Base-by-base conservation (phyloP, 2,329 filamentous ascomycete species). In the Onygena corvina region DNA sequence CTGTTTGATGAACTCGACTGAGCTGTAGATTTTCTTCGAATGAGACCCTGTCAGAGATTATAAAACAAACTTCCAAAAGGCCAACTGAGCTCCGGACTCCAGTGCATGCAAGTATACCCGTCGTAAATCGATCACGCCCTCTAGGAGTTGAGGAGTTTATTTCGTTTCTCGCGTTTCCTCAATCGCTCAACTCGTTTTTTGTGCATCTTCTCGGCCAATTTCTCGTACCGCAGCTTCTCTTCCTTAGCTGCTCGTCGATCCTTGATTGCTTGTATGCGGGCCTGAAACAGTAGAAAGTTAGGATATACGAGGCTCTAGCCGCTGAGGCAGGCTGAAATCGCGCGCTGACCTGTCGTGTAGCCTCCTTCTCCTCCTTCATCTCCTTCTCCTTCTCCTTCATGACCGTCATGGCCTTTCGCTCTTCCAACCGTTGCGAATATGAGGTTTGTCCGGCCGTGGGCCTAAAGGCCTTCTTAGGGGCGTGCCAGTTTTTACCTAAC, bases 161-260 rank as follows among this genome's bases (percentile, higher is more conserved):
- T 98, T 64, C 92, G 81, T 81, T 96, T 96, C 75, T 98, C 92
- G 68, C 87, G 85, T 63, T 89, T 79, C 81, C 88, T 94, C 67
- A 94, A 69, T 59, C 92, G 79, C 70, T 98, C 92, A 9, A 96
- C 83, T 53, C 89, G 77, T 76, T 94, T 96, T 69, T 79, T 81
- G 72, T 96, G 90, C 92, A 98, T 96, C 73, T 92, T 96, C 71
- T 88, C 86, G 16, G 88, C 90, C 79, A 98, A 79, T 73, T 89
- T 86, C 67, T 88, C 86, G 64, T 90, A 96, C 58, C 90, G 76
- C 61, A 89, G 87, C 68, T 84, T 88, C 73, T 96, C 92, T 60
- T 87, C 89, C 76, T 95, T 96, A 47, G 83, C 85, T 16, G 80
- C 83, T 58, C 86, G 79, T 68, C 84, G 89, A 56, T 94, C 87